phyloP scores from a whole-genome alignment of 495 filamentous ascomycete genomes.

The Lasiosphaeria hispida region DNA sequence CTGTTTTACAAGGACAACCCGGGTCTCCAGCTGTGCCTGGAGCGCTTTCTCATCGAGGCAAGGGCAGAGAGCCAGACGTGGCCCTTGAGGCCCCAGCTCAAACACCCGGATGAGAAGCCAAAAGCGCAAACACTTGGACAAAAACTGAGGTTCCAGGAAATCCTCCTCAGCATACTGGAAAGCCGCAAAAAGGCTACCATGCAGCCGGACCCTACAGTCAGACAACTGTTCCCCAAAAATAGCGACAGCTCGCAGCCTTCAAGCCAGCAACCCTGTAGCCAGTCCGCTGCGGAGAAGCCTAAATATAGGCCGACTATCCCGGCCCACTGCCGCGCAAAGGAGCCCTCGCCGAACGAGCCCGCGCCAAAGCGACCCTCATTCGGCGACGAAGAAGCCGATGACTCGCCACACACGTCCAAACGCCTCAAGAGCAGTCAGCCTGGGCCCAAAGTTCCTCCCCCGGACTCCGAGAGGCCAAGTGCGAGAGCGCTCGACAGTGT shows the following conservation, averaged over 20 bases:
- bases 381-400: constrained; percentile 3
- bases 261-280: too few species aligned
- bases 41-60: constrained; percentile 21
- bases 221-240: too few species aligned
- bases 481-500: constrained; percentile 21
- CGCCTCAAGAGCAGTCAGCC: constrained; percentile 4
- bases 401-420: constrained; percentile 5
- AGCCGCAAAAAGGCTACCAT: neutral
- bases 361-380: constrained; percentile 19
- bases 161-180: constrained; percentile 18
- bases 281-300: too few species aligned
- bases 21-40: constrained; percentile 11
- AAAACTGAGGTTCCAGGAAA: constrained; percentile 17
- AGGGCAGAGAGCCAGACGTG: constrained; percentile 20
- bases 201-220: too few species aligned
- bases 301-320: neutral
- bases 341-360: neutral
- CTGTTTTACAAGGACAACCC: constrained; percentile 18
- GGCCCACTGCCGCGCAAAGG: neutral
- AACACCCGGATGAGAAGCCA: constrained; percentile 8
- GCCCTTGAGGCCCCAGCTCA: constrained; percentile 18
- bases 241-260: too few species aligned
- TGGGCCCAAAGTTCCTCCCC: neutral
- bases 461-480: neutral
- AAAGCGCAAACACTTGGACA: constrained; percentile 15